A percentile compares a stretch with the other conserved stretches of the same genome.
Conservation (phyloP, 306 rosid species). For the Rosa rugosa region DNA sequence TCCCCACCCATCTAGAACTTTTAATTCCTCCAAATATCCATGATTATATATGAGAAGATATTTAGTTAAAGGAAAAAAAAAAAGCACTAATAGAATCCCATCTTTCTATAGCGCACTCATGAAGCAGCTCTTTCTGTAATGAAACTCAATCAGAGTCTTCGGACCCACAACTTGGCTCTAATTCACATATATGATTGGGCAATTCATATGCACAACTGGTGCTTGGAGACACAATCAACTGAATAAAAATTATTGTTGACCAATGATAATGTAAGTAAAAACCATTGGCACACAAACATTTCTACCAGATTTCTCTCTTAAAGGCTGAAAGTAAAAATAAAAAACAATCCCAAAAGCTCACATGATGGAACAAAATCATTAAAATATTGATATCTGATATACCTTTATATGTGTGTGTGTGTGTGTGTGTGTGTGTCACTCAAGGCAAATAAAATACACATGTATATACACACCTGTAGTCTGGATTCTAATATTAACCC, state of each 20-base stretch:
- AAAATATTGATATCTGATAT: neutral
- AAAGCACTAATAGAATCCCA: neutral
- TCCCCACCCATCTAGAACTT: neutral
- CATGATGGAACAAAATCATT: neutral
- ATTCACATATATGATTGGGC: neutral
- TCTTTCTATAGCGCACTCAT: neutral
- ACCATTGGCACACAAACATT: neutral
- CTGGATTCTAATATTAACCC: conserved; percentile 76
- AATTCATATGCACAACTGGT: neutral
- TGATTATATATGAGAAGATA: neutral
- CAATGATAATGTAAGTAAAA: neutral
- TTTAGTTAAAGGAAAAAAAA: no score
- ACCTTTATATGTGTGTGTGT: neutral
- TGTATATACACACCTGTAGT: conserved; percentile 51
- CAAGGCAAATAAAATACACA: neutral
- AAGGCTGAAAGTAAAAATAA: neutral
- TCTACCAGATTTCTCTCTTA: neutral
- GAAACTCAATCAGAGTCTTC: neutral
- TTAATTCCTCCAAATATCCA: neutral
- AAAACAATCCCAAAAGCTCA: neutral
- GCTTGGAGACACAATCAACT: neutral
- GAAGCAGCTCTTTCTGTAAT: neutral
- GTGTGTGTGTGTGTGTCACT: neutral
- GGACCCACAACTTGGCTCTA: neutral
- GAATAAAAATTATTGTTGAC: neutral